A percentile compares a stretch with the other conserved stretches of the same genome.
Conservation (phyloP, 2,329 filamentous ascomycete genomes). For the Hypoxylon sp. region DNA sequence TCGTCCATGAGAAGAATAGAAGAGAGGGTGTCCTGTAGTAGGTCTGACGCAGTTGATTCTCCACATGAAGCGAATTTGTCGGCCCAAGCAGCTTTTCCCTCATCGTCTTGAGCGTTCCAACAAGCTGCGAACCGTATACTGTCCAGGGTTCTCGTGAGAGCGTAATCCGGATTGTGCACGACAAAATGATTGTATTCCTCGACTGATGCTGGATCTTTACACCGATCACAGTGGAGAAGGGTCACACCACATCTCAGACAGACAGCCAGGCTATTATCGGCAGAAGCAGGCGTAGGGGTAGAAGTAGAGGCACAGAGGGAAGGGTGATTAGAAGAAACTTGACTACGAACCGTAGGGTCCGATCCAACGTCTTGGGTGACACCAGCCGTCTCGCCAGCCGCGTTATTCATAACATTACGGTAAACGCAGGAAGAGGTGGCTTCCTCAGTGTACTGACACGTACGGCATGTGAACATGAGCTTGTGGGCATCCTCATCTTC, state of each 20-base stretch:
- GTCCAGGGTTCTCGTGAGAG: constrained; percentile 40
- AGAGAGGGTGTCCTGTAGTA: constrained; percentile 41
- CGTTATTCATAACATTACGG: constrained; percentile 92
- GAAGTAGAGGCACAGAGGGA: background rate
- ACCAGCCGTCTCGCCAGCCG: constrained; percentile 94
- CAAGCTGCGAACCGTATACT: constrained; percentile 43
- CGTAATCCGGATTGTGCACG: constrained; percentile 45
- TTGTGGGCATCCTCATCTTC: constrained; percentile 88
- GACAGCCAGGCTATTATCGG: constrained; percentile 48
- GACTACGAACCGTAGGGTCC: constrained; percentile 95
- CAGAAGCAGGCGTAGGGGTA: constrained; percentile 17
- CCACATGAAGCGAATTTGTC: constrained; percentile 44
- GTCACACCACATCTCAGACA: constrained; percentile 54
- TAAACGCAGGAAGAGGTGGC: constrained; percentile 93
- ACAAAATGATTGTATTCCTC: constrained; percentile 52
- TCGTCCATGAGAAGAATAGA: constrained; percentile 45
- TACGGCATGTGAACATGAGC: constrained; percentile 95
- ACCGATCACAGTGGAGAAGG: constrained; percentile 52
- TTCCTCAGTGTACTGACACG: constrained; percentile 91
- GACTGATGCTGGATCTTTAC: constrained; percentile 51
- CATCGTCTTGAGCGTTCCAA: constrained; percentile 46
- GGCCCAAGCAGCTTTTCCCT: constrained; percentile 42
- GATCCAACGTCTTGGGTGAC: constrained; percentile 97
- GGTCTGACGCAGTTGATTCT: constrained; percentile 29
- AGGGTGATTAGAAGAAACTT: constrained; percentile 54